phyloP scores from a whole-genome alignment of 2,329 filamentous ascomycete species.

The Fusarium incarnatum region DNA sequence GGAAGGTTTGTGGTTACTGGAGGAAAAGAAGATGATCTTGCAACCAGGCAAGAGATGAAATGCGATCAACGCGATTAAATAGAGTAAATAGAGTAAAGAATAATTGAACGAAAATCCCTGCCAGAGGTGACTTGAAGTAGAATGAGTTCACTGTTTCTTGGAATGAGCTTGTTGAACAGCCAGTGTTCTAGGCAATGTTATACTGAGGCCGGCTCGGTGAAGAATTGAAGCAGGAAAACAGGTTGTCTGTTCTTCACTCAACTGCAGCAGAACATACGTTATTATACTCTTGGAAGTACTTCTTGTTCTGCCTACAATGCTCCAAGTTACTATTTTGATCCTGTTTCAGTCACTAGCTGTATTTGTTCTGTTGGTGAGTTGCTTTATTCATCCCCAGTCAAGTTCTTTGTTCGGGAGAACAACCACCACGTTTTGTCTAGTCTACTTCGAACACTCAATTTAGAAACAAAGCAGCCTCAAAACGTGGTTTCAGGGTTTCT shows the following conservation, averaged over 20 bases:
- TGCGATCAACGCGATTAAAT: constrained; percentile 11
- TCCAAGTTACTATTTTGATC: constrained; percentile 23
- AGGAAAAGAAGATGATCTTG: not conserved
- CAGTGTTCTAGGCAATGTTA: constrained; percentile 4
- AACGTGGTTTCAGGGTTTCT: not conserved
- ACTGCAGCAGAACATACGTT: not conserved
- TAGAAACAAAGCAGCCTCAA: not conserved
- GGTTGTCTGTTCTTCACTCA: not conserved
- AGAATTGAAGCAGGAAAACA: not conserved
- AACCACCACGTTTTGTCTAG: not conserved
- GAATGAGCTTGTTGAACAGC: constrained; percentile 17
- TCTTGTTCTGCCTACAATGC: not conserved
- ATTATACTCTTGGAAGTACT: not conserved
- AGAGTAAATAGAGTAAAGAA: constrained; percentile 1
- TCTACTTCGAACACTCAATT: not conserved
- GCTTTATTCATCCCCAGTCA: not conserved
- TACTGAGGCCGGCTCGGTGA: constrained; percentile 23
- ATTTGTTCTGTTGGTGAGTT: constrained; percentile 16
- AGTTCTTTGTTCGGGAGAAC: constrained; percentile 27
- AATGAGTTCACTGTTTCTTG: not conserved
- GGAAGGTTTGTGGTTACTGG: not conserved
- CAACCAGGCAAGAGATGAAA: constrained; percentile 1
- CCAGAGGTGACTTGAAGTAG: not conserved
- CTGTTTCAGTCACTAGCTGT: constrained; percentile 17
- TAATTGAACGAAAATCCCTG: not conserved